Percentiles rank a stretch among this genome's conserved stretches.
Conservation (phyloP, 116 monocot species). For the Iris pallida region DNA sequence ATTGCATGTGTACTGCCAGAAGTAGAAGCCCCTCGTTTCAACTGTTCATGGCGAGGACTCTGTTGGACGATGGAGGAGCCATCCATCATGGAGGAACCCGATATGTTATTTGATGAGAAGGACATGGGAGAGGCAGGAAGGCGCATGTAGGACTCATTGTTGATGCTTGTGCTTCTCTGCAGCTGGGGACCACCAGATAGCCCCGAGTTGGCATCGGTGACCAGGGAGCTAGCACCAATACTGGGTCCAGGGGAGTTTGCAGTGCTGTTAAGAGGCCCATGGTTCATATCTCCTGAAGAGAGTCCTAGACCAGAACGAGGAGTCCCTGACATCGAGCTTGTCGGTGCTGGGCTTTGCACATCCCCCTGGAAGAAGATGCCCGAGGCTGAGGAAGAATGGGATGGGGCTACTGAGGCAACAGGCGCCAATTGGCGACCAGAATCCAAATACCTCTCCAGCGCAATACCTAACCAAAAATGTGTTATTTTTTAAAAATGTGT, state of each 20-base stretch:
- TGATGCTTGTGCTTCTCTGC: constrained; percentile 32
- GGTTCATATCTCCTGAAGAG: constrained; percentile 20
- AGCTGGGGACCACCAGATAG: constrained; percentile 29
- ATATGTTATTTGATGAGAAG: constrained; percentile 20
- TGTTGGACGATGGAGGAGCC: constrained; percentile 53
- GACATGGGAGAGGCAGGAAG: constrained; percentile 31
- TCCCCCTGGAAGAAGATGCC: constrained; percentile 32
- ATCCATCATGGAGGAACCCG: constrained; percentile 29
- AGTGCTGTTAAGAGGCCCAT: constrained; percentile 22
- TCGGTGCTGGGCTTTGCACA: constrained; percentile 11
- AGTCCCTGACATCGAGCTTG: constrained; percentile 25
- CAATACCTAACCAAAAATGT: constrained; percentile 6
- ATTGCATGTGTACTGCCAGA: constrained; percentile 49
- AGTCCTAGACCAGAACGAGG: constrained; percentile 16
- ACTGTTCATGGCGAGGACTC: constrained; percentile 49
- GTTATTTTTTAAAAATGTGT: neutral
- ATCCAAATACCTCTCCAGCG: constrained; percentile 31
- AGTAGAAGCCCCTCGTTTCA: constrained; percentile 45
- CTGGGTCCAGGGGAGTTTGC: constrained; percentile 43
- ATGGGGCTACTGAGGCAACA: constrained; percentile 14
- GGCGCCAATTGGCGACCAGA: constrained; percentile 21
- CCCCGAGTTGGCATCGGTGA: constrained; percentile 50
- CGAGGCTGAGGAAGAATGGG: constrained; percentile 24
- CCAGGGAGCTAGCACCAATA: constrained; percentile 44
- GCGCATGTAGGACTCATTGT: constrained; percentile 22